These are phyloP conservation scores for Porodaedalea pini DNA, from an alignment of 1,284 basidiomycete genomes.

Conservation along the genomic window DNA sequence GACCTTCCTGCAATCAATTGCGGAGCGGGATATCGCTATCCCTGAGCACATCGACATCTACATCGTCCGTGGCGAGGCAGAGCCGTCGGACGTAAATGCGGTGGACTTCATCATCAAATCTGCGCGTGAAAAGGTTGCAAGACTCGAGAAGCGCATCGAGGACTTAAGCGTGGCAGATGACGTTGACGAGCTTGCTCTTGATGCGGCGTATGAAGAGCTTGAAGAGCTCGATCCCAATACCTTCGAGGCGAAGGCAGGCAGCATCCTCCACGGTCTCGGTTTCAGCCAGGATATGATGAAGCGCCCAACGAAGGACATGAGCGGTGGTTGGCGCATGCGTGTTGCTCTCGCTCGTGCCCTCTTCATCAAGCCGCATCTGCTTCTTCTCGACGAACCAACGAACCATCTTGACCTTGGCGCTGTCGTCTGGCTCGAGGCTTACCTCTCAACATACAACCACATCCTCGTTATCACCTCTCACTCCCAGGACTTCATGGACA, in stretches of 20 bases:
- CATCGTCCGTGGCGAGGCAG: constrained; percentile 92
- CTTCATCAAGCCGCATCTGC: constrained; percentile 94
- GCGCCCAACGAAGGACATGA: constrained; percentile 97
- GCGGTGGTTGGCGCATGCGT: constrained; percentile 98
- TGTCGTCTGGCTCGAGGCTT: constrained; percentile 69
- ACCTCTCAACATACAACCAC: constrained; percentile 65
- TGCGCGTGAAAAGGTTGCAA: constrained; percentile 93
- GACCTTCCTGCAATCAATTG: constrained; percentile 72
- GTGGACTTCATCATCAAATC: constrained; percentile 94
- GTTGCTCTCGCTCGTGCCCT: constrained; percentile 94
- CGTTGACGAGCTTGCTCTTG: constrained; percentile 83
- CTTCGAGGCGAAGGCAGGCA: constrained; percentile 94
- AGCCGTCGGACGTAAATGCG: constrained; percentile 94
- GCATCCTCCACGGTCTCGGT: constrained; percentile 95
- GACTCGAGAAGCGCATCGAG: constrained; percentile 92
- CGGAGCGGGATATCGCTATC: constrained; percentile 91
- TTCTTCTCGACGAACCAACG: constrained; percentile 48
- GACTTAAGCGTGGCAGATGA: constrained; percentile 88
- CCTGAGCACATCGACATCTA: constrained; percentile 97
- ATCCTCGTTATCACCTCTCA: constrained; percentile 60
- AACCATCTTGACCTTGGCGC: constrained; percentile 62
- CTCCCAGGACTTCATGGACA: constrained; percentile 69
- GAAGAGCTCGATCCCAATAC: constrained; percentile 96
- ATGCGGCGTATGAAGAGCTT: constrained; percentile 91
- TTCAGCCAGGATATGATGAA: constrained; percentile 92